Evolutionary conservation across 1,139 yeast genomes (phyloP), one percentile per base, ranked within the genome.

Genomic region (Blastobotrys ciferrii): DNA sequence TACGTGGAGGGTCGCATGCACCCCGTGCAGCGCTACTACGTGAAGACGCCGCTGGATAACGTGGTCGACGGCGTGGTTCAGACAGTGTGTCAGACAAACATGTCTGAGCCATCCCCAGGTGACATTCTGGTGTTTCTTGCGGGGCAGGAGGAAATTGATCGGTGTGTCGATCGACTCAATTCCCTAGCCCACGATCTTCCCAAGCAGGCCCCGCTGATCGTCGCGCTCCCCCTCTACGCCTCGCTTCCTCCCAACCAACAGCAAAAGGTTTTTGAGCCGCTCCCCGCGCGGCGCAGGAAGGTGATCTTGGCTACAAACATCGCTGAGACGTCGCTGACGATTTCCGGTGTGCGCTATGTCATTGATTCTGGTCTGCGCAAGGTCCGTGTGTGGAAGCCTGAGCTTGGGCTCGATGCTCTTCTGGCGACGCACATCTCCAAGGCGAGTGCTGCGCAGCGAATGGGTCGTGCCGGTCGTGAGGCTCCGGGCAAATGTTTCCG

Each of bases 391-490:
- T 92, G 97, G 96, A 80, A 92, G 59, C 96, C 92, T 60, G 89
- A 84, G 58, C 71, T 91, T 38, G 98, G 98, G 0, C 75, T 92
- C 41, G 94, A 96, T 11, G 87, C 98, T 0, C 77, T 92, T 62
- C 72, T 91, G 45, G 89, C 97, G 0, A 88, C 94, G 0, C 92
- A 98, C 1, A 84, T 94, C 15, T 89, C 98, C 0, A 89, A 87
- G 62, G 95, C 98, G 0, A 86, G 96, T 37, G 98, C 98, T 0
- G 80, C 85, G 40, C 99, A 92, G 71, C 76, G 99, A 68, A 84
- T 94, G 50, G 99, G 99, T 66, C 87, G 99, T 76, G 98, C 98
- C 23, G 99, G 99, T 57, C 87, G 99, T 80, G 98, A 92, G 70
- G 76, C 80, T 5, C 81, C 86, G 38, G 99, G 99, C 46, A 92